Conservation (phyloP, 345 rosid species). For the Iberis pinnata region DNA sequence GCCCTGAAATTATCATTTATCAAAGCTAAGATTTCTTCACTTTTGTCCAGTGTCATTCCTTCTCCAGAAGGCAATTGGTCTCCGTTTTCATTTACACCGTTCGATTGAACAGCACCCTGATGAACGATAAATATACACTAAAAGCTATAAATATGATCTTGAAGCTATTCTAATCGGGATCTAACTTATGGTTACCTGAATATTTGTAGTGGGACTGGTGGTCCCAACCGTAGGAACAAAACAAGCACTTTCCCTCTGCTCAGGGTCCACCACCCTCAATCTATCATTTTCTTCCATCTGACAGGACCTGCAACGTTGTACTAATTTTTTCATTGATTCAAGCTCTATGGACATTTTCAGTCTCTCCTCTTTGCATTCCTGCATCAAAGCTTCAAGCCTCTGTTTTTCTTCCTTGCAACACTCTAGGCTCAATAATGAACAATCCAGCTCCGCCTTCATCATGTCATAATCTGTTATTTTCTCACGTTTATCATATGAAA, state of each 20-base stretch:
- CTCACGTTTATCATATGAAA: constrained; percentile 67
- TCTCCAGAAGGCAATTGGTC: constrained; percentile 33
- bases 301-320: constrained; percentile 32
- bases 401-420: constrained; percentile 97
- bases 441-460: constrained; percentile 92
- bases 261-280: constrained; percentile 21
- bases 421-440: constrained; percentile 84
- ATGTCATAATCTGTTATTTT: constrained; percentile 56
- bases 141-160: constrained; percentile 5
- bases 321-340: constrained; percentile 38
- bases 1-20: constrained; percentile 57
- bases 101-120: constrained; percentile 46
- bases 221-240: constrained; percentile 21
- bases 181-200: constrained; percentile 22
- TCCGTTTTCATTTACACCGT: constrained; percentile 37
- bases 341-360: constrained; percentile 53
- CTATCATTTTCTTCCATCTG: constrained; percentile 31
- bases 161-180: constrained; percentile 1
- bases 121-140: constrained; percentile 10
- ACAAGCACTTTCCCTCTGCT: constrained; percentile 28
- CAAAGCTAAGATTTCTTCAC: constrained; percentile 43
- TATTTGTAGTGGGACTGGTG: constrained; percentile 15
- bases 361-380: constrained; percentile 55
- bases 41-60: constrained; percentile 34
- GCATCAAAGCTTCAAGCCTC: constrained; percentile 44